These are phyloP conservation scores for Cenococcum geophilum DNA, from an alignment of 495 filamentous ascomycete genomes.

Conservation along the genomic window DNA sequence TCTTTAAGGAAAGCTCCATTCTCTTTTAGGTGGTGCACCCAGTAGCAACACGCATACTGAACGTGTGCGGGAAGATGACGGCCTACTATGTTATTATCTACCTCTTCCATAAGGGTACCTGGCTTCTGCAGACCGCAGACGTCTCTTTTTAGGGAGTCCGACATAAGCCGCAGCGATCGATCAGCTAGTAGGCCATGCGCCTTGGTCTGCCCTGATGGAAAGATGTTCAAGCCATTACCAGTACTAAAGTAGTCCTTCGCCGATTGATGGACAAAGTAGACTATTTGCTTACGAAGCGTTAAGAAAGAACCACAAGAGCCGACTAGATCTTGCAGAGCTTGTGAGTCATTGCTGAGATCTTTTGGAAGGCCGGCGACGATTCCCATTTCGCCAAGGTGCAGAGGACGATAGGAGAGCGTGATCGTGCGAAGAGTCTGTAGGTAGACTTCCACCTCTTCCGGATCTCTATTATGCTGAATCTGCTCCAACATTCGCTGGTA, in stretches of 20 bases:
- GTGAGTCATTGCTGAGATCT: neutral
- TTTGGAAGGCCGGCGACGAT: neutral
- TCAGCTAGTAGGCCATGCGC: neutral
- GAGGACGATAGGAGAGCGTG: constrained; percentile 1
- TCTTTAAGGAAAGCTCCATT: too few relatives aligned
- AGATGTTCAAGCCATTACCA: neutral
- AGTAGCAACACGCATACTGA: constrained; percentile 36
- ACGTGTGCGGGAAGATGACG: constrained; percentile 16
- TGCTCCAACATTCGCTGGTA: constrained; percentile 11
- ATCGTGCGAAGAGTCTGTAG: neutral
- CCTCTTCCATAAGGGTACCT: neutral
- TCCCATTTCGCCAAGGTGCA: constrained; percentile 7
- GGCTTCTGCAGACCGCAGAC: neutral
- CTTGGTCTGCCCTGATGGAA: neutral
- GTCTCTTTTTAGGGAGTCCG: neutral
- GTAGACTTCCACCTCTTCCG: constrained; percentile 3
- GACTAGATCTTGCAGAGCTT: neutral
- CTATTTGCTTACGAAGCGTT: neutral
- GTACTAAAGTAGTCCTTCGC: constrained; percentile 15
- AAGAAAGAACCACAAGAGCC: constrained; percentile 3
- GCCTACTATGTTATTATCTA: neutral
- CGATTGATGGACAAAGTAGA: constrained; percentile 7
- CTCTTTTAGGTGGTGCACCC: constrained; percentile 35
- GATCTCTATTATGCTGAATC: neutral
- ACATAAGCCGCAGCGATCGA: neutral